phyloP scores from a whole-genome alignment of 2,329 filamentous ascomycete species.

The Aspergillus sp. region DNA sequence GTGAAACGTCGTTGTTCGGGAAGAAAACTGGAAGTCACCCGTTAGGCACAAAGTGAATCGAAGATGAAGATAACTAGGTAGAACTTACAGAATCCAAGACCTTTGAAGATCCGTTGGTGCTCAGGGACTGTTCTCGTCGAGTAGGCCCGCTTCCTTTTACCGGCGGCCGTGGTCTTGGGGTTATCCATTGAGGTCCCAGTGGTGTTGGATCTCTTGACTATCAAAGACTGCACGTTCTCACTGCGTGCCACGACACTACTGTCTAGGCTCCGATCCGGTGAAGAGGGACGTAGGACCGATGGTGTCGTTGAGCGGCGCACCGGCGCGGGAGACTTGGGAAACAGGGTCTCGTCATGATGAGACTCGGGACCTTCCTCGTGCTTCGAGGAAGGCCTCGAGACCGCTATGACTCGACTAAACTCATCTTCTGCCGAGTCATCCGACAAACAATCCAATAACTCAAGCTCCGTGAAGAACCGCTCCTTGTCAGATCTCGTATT shows the following conservation, averaged over 20 bases:
- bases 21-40: constrained; percentile 60
- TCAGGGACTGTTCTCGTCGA: constrained; percentile 50
- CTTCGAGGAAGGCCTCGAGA: background rate
- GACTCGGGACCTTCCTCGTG: background rate
- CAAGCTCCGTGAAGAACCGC: constrained; percentile 35
- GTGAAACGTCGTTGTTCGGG: constrained; percentile 72
- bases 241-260: background rate
- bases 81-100: constrained; percentile 56
- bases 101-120: constrained; percentile 57
- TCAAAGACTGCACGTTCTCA: background rate
- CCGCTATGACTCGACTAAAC: constrained; percentile 15
- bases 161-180: constrained; percentile 9
- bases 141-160: constrained; percentile 31
- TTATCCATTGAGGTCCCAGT: constrained; percentile 14
- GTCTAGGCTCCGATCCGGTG: background rate
- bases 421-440: constrained; percentile 26
- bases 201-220: constrained; percentile 11
- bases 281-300: constrained; percentile 3
- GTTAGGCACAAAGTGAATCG: background rate
- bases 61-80: background rate
- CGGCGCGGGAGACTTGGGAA: background rate
- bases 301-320: background rate
- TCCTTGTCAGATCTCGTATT: constrained; percentile 24
- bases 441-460: constrained; percentile 26
- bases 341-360: background rate